These are phyloP conservation scores for Rubroshorea leprosula DNA, from an alignment of 345 rosid species.

Conservation along the genomic window DNA sequence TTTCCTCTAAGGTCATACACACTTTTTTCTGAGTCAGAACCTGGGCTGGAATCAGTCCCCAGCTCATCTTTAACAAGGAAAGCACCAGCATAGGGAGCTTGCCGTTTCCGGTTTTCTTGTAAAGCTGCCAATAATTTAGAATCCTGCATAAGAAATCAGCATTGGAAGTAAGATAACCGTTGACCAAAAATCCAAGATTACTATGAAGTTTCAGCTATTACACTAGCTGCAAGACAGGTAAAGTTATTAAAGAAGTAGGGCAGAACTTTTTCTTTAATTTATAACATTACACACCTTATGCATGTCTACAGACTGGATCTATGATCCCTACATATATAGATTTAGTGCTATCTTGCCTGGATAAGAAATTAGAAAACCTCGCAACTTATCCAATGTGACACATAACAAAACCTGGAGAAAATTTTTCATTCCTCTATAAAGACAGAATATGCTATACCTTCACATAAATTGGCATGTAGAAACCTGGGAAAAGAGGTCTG, in stretches of 20 bases:
- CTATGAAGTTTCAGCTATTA: neutral
- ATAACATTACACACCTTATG: neutral
- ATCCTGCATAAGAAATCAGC: constrained; percentile 43
- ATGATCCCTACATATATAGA: neutral
- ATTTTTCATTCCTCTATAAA: neutral
- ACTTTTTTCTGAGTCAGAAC: constrained; percentile 68
- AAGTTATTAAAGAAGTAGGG: neutral
- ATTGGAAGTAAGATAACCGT: constrained; percentile 12
- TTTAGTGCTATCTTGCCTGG: too few relatives aligned
- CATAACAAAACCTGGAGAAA: neutral
- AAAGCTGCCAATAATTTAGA: constrained; percentile 89
- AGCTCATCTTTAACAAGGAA: constrained; percentile 92
- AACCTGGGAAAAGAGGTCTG: constrained; percentile 94
- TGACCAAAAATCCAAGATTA: neutral
- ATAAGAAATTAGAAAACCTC: too few relatives aligned
- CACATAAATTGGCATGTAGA: constrained; percentile 94
- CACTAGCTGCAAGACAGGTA: neutral
- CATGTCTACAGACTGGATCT: neutral
- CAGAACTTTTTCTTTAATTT: neutral
- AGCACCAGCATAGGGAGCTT: constrained; percentile 97
- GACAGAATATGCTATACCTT: constrained; percentile 48
- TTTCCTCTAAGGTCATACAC: constrained; percentile 69
- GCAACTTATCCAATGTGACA: too few relatives aligned
- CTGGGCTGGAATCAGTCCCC: constrained; percentile 54
- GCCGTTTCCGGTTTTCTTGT: constrained; percentile 84